These are phyloP conservation scores for Hypoxylon lienhwacheense DNA, from an alignment of 495 filamentous ascomycete genomes.

Conservation along the genomic window DNA sequence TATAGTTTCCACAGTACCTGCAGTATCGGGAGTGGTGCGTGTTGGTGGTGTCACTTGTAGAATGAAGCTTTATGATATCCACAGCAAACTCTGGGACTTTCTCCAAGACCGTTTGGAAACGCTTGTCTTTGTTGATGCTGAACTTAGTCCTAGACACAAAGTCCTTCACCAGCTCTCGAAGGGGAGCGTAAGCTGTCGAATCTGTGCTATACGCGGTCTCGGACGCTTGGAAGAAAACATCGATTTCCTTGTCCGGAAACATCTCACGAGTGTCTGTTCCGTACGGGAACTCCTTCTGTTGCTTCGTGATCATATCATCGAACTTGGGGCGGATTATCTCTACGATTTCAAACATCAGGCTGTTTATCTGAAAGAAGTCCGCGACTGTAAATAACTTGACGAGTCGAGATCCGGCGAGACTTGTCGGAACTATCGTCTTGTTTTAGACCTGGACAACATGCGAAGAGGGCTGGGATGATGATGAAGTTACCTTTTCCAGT, in stretches of 20 bases:
- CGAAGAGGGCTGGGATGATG: background rate
- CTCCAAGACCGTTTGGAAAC: background rate
- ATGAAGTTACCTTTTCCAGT: background rate
- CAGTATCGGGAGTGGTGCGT: too few species aligned
- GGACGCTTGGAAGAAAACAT: background rate
- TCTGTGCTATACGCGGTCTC: background rate
- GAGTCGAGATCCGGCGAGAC: too few species aligned
- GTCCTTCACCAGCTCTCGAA: background rate
- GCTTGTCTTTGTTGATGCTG: background rate
- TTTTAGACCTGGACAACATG: background rate
- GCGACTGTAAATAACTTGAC: background rate
- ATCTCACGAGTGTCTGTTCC: background rate
- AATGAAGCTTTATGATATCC: background rate
- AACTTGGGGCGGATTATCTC: background rate
- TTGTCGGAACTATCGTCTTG: background rate
- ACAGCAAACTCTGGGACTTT: background rate
- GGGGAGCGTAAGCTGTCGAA: background rate
- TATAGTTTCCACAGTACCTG: too few species aligned
- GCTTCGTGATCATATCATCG: background rate
- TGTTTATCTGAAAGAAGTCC: background rate
- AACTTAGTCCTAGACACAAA: background rate
- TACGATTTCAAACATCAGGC: background rate
- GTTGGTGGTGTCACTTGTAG: background rate
- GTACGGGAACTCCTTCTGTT: background rate
- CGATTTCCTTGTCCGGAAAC: background rate